Evolutionary conservation across 2,329 filamentous ascomycete genomes (phyloP), one percentile per base, ranked within the genome.

Genomic region (Arthrobotrys conoides): DNA sequence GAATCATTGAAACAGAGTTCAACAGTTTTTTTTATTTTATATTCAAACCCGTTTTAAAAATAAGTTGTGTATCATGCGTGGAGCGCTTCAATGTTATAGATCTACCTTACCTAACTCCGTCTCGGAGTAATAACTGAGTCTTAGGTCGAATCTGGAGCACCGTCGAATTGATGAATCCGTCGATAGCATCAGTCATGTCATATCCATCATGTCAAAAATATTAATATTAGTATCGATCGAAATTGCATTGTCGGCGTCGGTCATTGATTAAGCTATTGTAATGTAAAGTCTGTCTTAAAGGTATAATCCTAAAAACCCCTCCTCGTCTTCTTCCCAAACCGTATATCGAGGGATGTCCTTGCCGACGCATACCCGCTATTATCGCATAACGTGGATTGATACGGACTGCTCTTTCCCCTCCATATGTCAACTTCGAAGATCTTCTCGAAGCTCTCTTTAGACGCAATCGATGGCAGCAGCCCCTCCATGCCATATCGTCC

Each of bases 281-380:
- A 5, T 27, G 27, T 20, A 61, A 61, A 61, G 49, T 36, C 59
- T 72, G 70, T 73, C 70, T 73, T 67, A 36, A 59, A 73, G 16
- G 70, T 73, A 73, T 73, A 73, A 73, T 73, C 70, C 70, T 73
- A 73, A 73, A 67, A 61, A 24, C 27, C 5, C 36, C n/a, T n/a
- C n/a, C n/a, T n/a, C n/a, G n/a, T n/a, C n/a, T n/a, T n/a, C n/a
- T n/a, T n/a, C 57, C 33, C 27, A 33, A 48, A 46, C n/a, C 33
- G 61, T 67, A 66, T 51, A 53, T 73, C 61, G 70, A 48, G 65
- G 44, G 61, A 38, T 57, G 70, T 73, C 70, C 70, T 61, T 73
- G 51, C 61, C 70, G 70, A 67, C 27, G 61, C 63, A 73, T 73
- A 59, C 27, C 63, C 41, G 30, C 36, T 51, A 41, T 38, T 33